A percentile compares a stretch with the other conserved stretches of the same genome.
Conservation (phyloP, 345 rosid species). For the Rubroshorea leprosula region DNA sequence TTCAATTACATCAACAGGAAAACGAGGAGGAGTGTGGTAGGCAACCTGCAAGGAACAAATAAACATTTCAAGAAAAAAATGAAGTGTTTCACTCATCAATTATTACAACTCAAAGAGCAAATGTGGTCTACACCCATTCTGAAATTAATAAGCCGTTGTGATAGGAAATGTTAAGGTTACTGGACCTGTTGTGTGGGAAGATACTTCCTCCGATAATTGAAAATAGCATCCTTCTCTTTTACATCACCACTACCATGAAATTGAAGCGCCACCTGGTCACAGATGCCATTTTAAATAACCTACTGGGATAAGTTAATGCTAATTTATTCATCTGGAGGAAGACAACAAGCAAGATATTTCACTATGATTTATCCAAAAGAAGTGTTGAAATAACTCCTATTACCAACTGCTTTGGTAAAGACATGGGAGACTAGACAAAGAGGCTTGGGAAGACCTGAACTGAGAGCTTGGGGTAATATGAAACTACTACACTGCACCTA, state of each 20-base stretch:
- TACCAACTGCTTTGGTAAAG: background rate
- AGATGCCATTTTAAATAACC: conserved; percentile 19
- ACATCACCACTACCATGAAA: conserved; percentile 53
- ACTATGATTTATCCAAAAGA: background rate
- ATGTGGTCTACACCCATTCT: conserved; percentile 4
- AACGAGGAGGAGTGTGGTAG: conserved; percentile 94
- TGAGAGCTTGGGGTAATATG: background rate
- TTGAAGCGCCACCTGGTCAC: conserved; percentile 81
- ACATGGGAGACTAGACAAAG: background rate
- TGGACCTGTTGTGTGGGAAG: conserved; percentile 92
- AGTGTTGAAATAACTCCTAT: background rate
- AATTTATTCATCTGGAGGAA: background rate
- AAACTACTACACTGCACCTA: background rate
- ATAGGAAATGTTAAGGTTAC: conserved; percentile 16
- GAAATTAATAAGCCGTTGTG: background rate
- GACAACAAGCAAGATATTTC: background rate
- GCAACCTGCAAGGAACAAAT: conserved; percentile 54
- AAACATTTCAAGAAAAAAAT: conserved; percentile 14
- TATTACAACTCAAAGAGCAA: conserved; percentile 3
- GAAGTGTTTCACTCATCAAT: background rate
- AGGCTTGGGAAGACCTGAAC: background rate
- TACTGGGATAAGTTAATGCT: conserved; percentile 1
- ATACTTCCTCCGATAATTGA: conserved; percentile 89
- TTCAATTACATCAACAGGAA: conserved; percentile 64
- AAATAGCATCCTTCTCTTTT: conserved; percentile 67